phyloP scores from a whole-genome alignment of 306 rosid species.

The Pyrus betulifolia region DNA sequence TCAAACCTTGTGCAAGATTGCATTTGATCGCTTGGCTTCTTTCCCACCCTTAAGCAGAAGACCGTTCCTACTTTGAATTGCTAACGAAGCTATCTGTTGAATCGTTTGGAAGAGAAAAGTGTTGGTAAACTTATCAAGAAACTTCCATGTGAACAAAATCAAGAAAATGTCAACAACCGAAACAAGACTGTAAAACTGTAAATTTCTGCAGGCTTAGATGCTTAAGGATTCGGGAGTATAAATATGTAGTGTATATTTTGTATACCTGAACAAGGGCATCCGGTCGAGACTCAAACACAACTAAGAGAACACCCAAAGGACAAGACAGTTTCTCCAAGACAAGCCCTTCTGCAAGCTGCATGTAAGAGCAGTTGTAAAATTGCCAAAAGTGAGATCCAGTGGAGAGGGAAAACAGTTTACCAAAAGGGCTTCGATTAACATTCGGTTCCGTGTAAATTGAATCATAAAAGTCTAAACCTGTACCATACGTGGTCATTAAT shows the following conservation, averaged over 20 bases:
- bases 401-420: neutral
- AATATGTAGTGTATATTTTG: neutral
- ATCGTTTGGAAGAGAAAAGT: neutral
- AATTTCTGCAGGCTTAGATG: neutral
- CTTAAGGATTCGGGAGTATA: neutral
- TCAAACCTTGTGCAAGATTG: conserved; percentile 71
- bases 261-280: conserved; percentile 95
- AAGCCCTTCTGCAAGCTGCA: conserved; percentile 72
- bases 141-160: neutral
- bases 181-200: neutral
- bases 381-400: conserved; percentile 5
- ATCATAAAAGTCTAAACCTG: neutral
- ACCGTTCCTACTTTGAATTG: conserved; percentile 90
- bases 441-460: neutral
- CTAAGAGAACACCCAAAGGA: conserved; percentile 77
- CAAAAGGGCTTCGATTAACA: neutral
- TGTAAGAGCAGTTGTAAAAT: conserved; percentile 24
- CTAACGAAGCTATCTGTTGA: conserved; percentile 76
- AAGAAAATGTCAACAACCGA: neutral
- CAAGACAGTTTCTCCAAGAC: conserved; percentile 59
- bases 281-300: conserved; percentile 90
- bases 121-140: conserved; percentile 10
- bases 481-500: neutral
- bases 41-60: conserved; percentile 91
- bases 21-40: conserved; percentile 78